phyloP scores from a whole-genome alignment of 129 eudicot genomes.

The Centrapalus pauciflorus region DNA sequence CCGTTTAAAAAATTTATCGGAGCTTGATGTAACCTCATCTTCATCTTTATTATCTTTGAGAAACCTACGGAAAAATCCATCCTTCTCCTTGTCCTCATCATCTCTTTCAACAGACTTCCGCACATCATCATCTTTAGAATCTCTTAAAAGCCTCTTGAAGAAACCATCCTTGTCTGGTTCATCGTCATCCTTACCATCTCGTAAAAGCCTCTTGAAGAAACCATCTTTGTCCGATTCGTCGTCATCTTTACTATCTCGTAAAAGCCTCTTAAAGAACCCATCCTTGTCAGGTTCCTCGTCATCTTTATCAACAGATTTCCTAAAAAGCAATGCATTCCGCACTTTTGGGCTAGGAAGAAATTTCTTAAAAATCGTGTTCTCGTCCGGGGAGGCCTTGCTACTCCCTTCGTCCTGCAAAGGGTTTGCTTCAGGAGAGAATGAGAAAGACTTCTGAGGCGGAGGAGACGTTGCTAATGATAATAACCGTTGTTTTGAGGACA shows the following conservation, averaged over 20 bases:
- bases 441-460: conserved; percentile 52
- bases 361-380: conserved; percentile 74
- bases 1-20: conserved; percentile 76
- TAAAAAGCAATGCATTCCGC: conserved; percentile 73
- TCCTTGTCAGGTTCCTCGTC: conserved; percentile 72
- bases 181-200: conserved; percentile 55
- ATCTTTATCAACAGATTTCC: conserved; percentile 68
- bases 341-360: conserved; percentile 87
- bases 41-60: conserved; percentile 66
- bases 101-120: conserved; percentile 54
- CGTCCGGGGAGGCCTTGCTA: conserved; percentile 67
- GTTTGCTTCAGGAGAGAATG: conserved; percentile 52
- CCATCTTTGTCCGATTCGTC: conserved; percentile 40
- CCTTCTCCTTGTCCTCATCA: conserved; percentile 69
- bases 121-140: conserved; percentile 57
- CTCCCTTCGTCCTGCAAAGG: conserved; percentile 55
- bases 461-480: conserved; percentile 82
- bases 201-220: conserved; percentile 38
- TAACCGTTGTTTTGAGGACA: conserved; percentile 73
- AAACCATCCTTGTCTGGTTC: conserved; percentile 74
- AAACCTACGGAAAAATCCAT: conserved; percentile 80
- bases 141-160: conserved; percentile 69
- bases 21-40: conserved; percentile 57
- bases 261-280: conserved; percentile 62
- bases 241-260: conserved; percentile 49